A percentile compares a stretch with the other conserved stretches of the same genome.
Conservation (phyloP, 768 basidiomycete species). For the Artomyces pyxidatus region DNA sequence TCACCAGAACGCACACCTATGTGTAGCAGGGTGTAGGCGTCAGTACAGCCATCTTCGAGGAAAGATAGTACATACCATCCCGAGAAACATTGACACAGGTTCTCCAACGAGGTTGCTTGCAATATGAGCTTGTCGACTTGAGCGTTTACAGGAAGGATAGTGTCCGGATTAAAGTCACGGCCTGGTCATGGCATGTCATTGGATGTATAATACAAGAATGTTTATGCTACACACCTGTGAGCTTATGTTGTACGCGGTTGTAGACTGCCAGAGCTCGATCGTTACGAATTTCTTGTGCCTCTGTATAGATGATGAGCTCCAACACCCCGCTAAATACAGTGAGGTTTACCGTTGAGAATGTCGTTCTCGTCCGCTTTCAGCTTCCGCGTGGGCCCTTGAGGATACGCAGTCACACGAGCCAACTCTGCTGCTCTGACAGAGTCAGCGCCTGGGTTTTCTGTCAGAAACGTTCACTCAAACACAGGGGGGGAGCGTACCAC, state of each 20-base stretch:
- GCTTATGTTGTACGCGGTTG: conserved; percentile 90
- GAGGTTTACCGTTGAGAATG: conserved; percentile 72
- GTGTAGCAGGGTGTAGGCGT: background rate
- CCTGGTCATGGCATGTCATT: conserved; percentile 36
- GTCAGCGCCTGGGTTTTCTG: conserved; percentile 32
- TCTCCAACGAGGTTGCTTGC: conserved; percentile 90
- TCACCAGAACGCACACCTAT: conserved; percentile 36
- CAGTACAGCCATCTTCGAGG: background rate
- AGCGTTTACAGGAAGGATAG: conserved; percentile 58
- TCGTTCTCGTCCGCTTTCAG: conserved; percentile 89
- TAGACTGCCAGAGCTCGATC: conserved; percentile 86
- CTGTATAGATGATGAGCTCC: conserved; percentile 29
- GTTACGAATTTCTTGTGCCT: conserved; percentile 81
- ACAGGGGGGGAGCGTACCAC: conserved; percentile 37
- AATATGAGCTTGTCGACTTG: conserved; percentile 93
- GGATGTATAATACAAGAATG: background rate
- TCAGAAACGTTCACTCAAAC: background rate
- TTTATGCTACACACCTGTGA: conserved; percentile 56
- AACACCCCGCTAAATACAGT: no score
- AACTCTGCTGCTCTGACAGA: conserved; percentile 54
- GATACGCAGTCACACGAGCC: conserved; percentile 59
- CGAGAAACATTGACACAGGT: conserved; percentile 94
- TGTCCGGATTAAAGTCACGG: conserved; percentile 86
- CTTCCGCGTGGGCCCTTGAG: conserved; percentile 74
- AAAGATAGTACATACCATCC: conserved; percentile 56